Conservation (phyloP, 225 moss, liverwort and hornwort genomes). For the Rhytidiadelphus loreus region DNA sequence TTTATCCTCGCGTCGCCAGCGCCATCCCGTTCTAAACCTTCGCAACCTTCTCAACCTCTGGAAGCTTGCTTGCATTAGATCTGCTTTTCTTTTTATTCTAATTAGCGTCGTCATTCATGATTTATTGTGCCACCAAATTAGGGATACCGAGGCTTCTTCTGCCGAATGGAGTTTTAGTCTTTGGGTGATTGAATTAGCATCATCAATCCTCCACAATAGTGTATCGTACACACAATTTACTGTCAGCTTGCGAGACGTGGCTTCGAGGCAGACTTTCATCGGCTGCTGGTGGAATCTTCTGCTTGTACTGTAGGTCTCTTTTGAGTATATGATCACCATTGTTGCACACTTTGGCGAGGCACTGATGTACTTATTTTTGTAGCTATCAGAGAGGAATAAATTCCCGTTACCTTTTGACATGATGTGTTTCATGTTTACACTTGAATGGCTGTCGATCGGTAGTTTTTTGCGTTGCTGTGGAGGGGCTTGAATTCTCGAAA, state of each 20-base stretch:
- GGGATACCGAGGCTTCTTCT: background rate
- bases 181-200: background rate
- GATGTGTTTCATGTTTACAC: background rate
- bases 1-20: slow-evolving; percentile 34
- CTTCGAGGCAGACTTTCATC: background rate
- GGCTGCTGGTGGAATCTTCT: background rate
- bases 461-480: background rate
- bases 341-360: slow-evolving; percentile 10
- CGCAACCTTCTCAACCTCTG: background rate
- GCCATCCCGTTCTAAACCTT: slow-evolving; percentile 27
- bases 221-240: background rate
- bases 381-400: background rate
- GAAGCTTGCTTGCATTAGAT: background rate
- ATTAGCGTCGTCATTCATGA: background rate
- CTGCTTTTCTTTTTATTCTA: background rate
- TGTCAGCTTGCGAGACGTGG: background rate
- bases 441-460: background rate
- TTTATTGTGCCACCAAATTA: background rate
- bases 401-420: background rate
- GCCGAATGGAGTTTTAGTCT: background rate
- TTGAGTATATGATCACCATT: background rate
- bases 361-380: background rate
- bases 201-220: background rate
- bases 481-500: background rate
- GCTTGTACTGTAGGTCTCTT: background rate